These are phyloP conservation scores for Fusarium beomiforme DNA, from an alignment of 2,329 filamentous ascomycete species.

Conservation along the genomic window DNA sequence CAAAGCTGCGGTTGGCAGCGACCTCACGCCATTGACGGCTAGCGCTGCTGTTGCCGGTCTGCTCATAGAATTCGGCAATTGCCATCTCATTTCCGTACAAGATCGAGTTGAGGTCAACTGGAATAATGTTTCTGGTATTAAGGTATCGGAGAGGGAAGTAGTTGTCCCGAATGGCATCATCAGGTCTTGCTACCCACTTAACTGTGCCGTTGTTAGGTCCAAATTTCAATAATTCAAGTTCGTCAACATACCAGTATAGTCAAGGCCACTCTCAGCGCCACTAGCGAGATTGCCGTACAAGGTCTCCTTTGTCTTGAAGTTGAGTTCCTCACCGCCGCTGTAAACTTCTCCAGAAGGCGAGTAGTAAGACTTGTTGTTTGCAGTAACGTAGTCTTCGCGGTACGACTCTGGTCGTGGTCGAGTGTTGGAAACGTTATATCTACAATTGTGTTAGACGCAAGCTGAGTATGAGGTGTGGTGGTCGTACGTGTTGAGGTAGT, in stretches of 20 bases:
- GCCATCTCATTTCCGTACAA: slow-evolving; percentile 72
- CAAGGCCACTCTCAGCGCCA: slow-evolving; percentile 74
- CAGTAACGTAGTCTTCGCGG: slow-evolving; percentile 71
- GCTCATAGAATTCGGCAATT: slow-evolving; percentile 64
- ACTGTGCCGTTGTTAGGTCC: slow-evolving; percentile 33
- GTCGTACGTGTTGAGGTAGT: slow-evolving; percentile 65
- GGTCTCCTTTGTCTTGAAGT: slow-evolving; percentile 59
- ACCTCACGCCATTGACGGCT: slow-evolving; percentile 60
- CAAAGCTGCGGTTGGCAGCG: slow-evolving; percentile 65
- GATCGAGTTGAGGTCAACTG: slow-evolving; percentile 75
- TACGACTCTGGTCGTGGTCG: slow-evolving; percentile 75
- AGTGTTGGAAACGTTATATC: slow-evolving; percentile 70
- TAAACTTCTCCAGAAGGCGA: slow-evolving; percentile 67
- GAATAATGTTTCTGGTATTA: slow-evolving; percentile 67
- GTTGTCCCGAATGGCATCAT: slow-evolving; percentile 66
- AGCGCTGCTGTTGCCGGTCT: slow-evolving; percentile 60
- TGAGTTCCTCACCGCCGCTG: slow-evolving; percentile 60
- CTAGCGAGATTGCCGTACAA: slow-evolving; percentile 72
- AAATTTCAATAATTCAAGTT: background rate
- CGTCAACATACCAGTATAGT: slow-evolving; percentile 58
- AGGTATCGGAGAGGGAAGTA: slow-evolving; percentile 74
- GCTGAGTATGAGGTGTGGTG: background rate
- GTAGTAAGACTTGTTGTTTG: slow-evolving; percentile 73
- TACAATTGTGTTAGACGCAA: slow-evolving; percentile 27
- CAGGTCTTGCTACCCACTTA: slow-evolving; percentile 67